Evolutionary conservation across 208 protist species (phyloP), one percentile per base, ranked within the genome.

Genomic region (Acanthamoeba healyi): DNA sequence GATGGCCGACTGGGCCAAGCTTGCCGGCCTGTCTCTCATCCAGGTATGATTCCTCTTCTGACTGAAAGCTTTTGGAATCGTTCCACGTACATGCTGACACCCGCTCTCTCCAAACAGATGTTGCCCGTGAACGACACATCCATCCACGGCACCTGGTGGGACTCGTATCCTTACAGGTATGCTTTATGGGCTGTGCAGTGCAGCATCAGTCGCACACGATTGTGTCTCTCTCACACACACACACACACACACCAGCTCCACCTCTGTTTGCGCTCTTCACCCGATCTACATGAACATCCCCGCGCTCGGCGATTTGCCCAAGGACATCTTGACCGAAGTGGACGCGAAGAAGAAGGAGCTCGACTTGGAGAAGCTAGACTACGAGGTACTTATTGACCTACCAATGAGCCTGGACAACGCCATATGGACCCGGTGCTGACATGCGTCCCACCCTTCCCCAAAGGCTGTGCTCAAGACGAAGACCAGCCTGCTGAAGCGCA

Each of bases 41-140:
- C 97, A 98, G 87, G 61, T 79, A 65, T n/a, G 72, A 2, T 26
- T 5, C 29, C 26, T 72, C 63, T n/a, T n/a, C n/a, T n/a, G n/a
- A n/a, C n/a, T n/a, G n/a, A n/a, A n/a, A n/a, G n/a, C n/a, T n/a
- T n/a, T n/a, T n/a, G n/a, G n/a, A n/a, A n/a, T n/a, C n/a, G n/a
- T n/a, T n/a, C n/a, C n/a, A n/a, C n/a, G n/a, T n/a, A n/a, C n/a
- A n/a, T n/a, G n/a, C n/a, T n/a, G n/a, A n/a, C n/a, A n/a, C n/a
- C 29, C 34, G 5, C 24, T 24, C 36, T 12, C 19, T 36, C 2
- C 22, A 9, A 51, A 32, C 72, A 82, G 91, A 63, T 98, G 19
- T 65, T 98, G 24, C 97, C 97, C 40, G 95, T 98, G 38, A 98
- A 95, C 34, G 97, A 98, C 63, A 98, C 97, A 36, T 96, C 84